Evolutionary conservation across 2,329 filamentous ascomycete genomes (phyloP).

Genomic region (Penicillium fuscoglaucum): DNA sequence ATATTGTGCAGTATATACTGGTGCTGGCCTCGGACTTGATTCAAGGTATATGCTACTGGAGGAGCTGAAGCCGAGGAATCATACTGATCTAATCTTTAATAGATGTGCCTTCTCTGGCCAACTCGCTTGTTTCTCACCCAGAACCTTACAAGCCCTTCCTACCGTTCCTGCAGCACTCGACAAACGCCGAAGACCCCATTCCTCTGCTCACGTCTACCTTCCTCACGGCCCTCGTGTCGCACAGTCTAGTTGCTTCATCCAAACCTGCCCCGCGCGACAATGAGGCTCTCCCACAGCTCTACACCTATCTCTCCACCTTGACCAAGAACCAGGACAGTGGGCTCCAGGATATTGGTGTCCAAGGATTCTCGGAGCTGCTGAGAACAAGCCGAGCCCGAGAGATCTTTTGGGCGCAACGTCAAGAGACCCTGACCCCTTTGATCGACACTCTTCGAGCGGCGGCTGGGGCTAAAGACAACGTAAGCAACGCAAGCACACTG

Average conservation of each 20-base stretch:
- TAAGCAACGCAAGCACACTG: slow-evolving; percentile 62
- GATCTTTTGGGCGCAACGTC: slow-evolving; percentile 87
- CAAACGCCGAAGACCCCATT: slow-evolving; percentile 81
- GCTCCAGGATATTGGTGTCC: slow-evolving; percentile 92
- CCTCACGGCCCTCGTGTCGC: slow-evolving; percentile 73
- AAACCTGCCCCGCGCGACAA: slow-evolving; percentile 63
- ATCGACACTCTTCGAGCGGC: slow-evolving; percentile 75
- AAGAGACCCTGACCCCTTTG: slow-evolving; percentile 79
- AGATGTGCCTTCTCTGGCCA: slow-evolving; percentile 79
- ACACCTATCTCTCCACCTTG: slow-evolving; percentile 80
- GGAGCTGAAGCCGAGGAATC: background rate
- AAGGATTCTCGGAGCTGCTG: slow-evolving; percentile 82
- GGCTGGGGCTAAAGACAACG: slow-evolving; percentile 70
- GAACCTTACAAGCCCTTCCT: slow-evolving; percentile 75
- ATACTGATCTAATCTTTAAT: slow-evolving; percentile 7
- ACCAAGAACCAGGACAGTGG: slow-evolving; percentile 84
- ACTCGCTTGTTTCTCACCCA: slow-evolving; percentile 71
- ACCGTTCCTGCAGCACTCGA: slow-evolving; percentile 79
- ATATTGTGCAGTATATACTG: slow-evolving; percentile 93
- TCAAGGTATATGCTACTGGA: slow-evolving; percentile 60
- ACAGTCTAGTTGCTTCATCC: slow-evolving; percentile 61
- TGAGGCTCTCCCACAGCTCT: slow-evolving; percentile 76
- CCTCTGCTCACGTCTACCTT: slow-evolving; percentile 88
- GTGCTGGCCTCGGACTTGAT: slow-evolving; percentile 86
- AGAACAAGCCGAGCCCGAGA: slow-evolving; percentile 71